Base-by-base conservation (phyloP, 805 yeast species). In the Lipomyces kockii region DNA sequence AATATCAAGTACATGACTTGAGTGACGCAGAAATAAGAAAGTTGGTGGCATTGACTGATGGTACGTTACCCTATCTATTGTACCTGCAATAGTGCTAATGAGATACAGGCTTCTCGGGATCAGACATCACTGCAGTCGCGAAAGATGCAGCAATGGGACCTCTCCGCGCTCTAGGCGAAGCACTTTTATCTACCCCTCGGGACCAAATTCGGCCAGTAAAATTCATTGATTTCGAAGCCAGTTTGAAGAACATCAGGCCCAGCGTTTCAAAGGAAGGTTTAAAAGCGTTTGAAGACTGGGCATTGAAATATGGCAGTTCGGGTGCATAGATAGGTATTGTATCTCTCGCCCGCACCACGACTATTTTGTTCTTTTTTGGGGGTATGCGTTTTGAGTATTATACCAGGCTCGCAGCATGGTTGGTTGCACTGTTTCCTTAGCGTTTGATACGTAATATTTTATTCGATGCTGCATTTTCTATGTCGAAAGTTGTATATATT, bases 81-180 rank as follows among this genome's bases (percentile, higher is more conserved):
- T 51, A 39, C 3, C n/a, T 11, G 6, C 29, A 4, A n/a, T 12
- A 25, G 3, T 29, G 32, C 58, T 51, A 14, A 43, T 11, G 2
- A 9, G 34, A 3, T 20, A 53, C 52, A 67, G 71, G 71, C 0
- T 92, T 88, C 78, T 90, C 97, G n/a, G 97, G 97, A 1, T 88
- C 95, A 71, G 99, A 94, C 78, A 84, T 94, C 55, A 92, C 98
- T 0, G 93, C 97, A 0, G 79, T 94, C 68, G 97, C 98, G 1
- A 95, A 93, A 78, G 98, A 94, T 77, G 96, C 97, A 2, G 98
- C 99, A 0, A 93, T 94, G 98, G 97, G 97, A 0, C 98, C 99
- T 1, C 81, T 95, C 49, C 83, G 99, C 70, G 89, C 92, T 53
- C 80, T 94, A 29, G 98, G 98, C 1, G 98, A 94, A 67, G 87